Conservation (phyloP, 2,329 filamentous ascomycete genomes). For the Neurospora sp. region DNA sequence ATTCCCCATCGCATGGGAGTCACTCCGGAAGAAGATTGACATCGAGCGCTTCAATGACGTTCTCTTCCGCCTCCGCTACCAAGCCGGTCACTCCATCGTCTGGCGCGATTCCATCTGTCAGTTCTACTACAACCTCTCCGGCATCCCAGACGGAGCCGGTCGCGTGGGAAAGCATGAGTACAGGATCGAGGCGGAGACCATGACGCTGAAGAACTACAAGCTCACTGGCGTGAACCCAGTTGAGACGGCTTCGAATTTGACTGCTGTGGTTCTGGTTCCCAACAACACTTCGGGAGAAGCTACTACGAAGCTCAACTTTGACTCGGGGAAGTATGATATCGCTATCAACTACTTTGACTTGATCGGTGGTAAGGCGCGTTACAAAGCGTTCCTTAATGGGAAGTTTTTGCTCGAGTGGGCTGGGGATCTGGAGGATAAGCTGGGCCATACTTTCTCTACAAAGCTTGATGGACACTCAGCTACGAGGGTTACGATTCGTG, state of each 20-base stretch:
- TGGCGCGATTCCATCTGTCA: slow-evolving; percentile 59
- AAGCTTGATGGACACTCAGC: slow-evolving; percentile 58
- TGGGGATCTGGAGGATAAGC: slow-evolving; percentile 46
- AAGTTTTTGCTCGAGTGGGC: slow-evolving; percentile 45
- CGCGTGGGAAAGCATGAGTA: slow-evolving; percentile 53
- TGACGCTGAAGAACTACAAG: slow-evolving; percentile 50
- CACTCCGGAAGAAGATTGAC: slow-evolving; percentile 47
- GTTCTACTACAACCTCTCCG: slow-evolving; percentile 52
- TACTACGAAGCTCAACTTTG: neutral
- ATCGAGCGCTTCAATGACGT: slow-evolving; percentile 47
- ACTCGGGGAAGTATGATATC: slow-evolving; percentile 39
- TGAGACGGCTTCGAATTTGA: slow-evolving; percentile 46
- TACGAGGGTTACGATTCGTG: slow-evolving; percentile 47
- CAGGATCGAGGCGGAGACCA: slow-evolving; percentile 59
- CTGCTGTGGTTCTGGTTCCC: slow-evolving; percentile 34
- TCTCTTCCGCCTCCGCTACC: slow-evolving; percentile 49
- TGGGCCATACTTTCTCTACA: slow-evolving; percentile 48
- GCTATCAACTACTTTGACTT: slow-evolving; percentile 59
- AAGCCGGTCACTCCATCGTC: slow-evolving; percentile 59
- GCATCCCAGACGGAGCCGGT: slow-evolving; percentile 44
- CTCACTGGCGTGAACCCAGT: slow-evolving; percentile 43
- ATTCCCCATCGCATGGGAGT: slow-evolving; percentile 45
- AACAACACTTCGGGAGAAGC: neutral
- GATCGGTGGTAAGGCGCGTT: slow-evolving; percentile 45
- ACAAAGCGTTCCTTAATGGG: slow-evolving; percentile 43